Base-by-base conservation (phyloP, 208 protist genomes). In the Leishmania arabica region DNA sequence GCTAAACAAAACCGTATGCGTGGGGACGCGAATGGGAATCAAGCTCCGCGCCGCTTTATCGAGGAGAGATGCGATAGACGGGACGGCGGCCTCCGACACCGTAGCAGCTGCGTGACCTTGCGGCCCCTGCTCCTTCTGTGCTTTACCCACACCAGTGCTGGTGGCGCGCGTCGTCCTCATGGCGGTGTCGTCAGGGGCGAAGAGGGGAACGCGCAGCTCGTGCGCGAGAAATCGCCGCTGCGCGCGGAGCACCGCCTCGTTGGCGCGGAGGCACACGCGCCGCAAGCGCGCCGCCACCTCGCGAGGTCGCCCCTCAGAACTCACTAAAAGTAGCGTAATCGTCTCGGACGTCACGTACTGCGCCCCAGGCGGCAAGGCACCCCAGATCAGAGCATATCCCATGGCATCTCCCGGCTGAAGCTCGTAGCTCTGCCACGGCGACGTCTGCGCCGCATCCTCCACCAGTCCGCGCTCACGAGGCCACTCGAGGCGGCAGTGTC, bases 391-490 rank as follows among this genome's bases (percentile, higher is more conserved):
- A 17, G 83, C 84, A 68, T 92, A 81, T 1, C 86, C 90, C 83
- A 97, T 88, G 2, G 86, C 68, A 68, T 97, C 93, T 21, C 86
- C 85, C 1, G 85, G 86, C 40, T 89, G 87, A 21, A 97, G 84
- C 37, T 85, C 83, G 66, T 84, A 90, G 51, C 90, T 77, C 56
- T 90, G 64, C 81, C 85, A 53, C 85, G 84, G 11, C 51, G 73
- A 47, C 80, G 66, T 24, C 82, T 86, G 27, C 75, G 84, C 6
- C 84, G 68, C 40, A 45, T 71, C 62, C 86, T 89, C 65, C 88
- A 75, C 13, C 79, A 75, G 24, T 64, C 78, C 47, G 24, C 81
- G 81, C 40, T 84, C 69, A 34, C 83, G 62, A 40, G 81, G 78
- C 72, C 72, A 80, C 27, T 69, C 71, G 60, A 88, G 78, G 49